Evolutionary conservation across 1,284 basidiomycete species (phyloP).

Genomic region (Leccinum glutinopallens): DNA sequence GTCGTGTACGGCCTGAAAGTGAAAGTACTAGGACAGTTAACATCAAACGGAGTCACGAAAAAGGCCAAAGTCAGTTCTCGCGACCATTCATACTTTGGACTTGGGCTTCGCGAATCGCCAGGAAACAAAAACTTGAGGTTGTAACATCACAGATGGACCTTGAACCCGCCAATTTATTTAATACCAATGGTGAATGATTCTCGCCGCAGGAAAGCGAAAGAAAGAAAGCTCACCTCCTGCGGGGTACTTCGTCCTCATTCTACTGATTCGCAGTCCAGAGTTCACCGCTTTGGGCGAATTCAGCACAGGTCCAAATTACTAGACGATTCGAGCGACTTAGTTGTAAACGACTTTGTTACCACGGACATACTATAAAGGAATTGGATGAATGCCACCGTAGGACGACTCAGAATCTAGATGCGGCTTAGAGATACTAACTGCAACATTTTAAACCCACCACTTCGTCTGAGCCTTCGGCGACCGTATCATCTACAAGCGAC

Average conservation of each 20-base stretch:
- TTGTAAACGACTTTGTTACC: not conserved
- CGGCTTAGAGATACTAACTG: not conserved
- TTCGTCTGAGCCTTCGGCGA: too few relatives aligned
- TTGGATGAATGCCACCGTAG: not conserved
- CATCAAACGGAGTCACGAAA: too few relatives aligned
- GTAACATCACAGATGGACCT: not conserved
- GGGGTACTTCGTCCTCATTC: slow-evolving; percentile 1
- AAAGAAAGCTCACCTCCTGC: not conserved
- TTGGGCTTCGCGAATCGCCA: not conserved
- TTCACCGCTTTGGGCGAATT: not conserved
- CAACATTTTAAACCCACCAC: not conserved
- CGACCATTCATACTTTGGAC: not conserved
- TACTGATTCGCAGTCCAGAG: not conserved
- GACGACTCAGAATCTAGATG: not conserved
- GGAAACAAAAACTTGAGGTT: not conserved
- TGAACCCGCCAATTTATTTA: too few relatives aligned
- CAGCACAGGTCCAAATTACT: not conserved
- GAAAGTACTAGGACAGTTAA: not conserved
- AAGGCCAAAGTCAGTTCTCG: not conserved
- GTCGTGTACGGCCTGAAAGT: too few relatives aligned
- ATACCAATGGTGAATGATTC: not conserved
- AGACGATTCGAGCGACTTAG: not conserved
- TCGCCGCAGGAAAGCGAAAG: not conserved
- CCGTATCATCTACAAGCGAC: too few relatives aligned
- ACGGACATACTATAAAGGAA: not conserved